Percentiles rank a stretch among this genome's conserved stretches.
phyloP scores from a whole-genome alignment of 2,329 filamentous ascomycete species.

The Calonectria honghensis region DNA sequence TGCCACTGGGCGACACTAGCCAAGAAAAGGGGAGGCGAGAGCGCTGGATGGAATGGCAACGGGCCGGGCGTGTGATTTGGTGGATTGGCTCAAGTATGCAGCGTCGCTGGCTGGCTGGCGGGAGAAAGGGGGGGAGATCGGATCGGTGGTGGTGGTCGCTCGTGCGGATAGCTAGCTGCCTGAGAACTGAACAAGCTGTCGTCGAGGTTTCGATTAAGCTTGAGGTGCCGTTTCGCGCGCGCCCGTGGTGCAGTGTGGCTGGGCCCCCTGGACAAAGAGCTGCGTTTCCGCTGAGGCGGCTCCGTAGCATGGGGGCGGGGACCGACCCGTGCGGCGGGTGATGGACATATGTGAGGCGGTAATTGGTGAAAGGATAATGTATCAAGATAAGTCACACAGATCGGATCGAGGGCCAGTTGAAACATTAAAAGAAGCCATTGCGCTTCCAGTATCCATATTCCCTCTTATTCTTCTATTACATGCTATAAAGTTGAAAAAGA shows the following conservation, averaged over 20 bases:
- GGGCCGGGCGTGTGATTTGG: neutral
- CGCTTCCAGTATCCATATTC: too few relatives aligned
- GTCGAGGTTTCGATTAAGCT: conserved; percentile 42
- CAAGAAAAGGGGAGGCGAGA: conserved; percentile 20
- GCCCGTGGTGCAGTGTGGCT: conserved; percentile 18
- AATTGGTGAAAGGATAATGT: too few relatives aligned
- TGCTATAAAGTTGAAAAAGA: too few relatives aligned
- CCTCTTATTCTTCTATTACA: too few relatives aligned
- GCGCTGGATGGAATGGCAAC: neutral
- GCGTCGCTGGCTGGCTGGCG: neutral
- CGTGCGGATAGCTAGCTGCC: conserved; percentile 26
- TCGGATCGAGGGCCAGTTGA: too few relatives aligned
- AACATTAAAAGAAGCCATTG: too few relatives aligned
- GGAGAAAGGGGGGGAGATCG: conserved; percentile 16
- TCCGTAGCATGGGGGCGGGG: neutral
- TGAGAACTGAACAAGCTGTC: conserved; percentile 43
- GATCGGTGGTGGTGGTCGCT: conserved; percentile 13
- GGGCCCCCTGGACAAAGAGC: conserved; percentile 21
- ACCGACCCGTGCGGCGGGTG: neutral
- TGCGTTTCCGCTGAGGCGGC: neutral
- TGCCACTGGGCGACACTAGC: conserved; percentile 9
- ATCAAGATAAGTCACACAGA: too few relatives aligned
- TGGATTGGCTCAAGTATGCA: conserved; percentile 1
- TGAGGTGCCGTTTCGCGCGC: conserved; percentile 27
- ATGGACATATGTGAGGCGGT: neutral